Conservation (phyloP, 139 green algal species). For the Tetradesmus obliquus region DNA sequence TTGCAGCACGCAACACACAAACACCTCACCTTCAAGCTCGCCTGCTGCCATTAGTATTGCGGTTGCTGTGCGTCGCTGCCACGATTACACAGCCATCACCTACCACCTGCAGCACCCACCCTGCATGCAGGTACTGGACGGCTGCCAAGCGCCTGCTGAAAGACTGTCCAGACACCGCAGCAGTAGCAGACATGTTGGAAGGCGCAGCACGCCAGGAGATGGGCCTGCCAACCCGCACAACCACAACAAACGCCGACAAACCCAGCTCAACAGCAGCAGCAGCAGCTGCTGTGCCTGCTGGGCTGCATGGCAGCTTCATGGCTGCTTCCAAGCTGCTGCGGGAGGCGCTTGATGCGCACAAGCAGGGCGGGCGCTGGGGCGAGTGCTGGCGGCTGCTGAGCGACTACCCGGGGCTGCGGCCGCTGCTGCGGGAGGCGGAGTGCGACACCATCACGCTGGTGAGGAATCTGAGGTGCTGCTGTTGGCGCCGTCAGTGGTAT, state of each 20-base stretch:
- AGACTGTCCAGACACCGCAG: neutral
- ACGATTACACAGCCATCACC: too few species aligned
- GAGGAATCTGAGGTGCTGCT: neutral
- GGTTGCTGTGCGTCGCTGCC: too few species aligned
- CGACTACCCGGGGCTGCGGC: conserved; percentile 22
- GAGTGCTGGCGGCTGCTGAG: conserved; percentile 32
- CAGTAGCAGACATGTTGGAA: conserved; percentile 28
- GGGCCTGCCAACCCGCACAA: neutral
- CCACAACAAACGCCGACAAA: neutral
- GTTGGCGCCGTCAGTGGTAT: too few species aligned
- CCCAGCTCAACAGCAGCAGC: neutral
- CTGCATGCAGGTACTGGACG: neutral
- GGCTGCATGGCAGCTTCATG: conserved; percentile 32
- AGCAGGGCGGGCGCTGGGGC: neutral
- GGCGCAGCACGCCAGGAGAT: conserved; percentile 28
- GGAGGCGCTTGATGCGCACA: conserved; percentile 18
- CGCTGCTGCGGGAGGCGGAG: neutral
- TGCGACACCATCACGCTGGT: conserved; percentile 4
- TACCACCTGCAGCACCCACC: too few species aligned
- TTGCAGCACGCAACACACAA: too few species aligned
- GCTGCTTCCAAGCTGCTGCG: conserved; percentile 8
- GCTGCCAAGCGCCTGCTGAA: neutral
- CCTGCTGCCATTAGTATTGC: too few species aligned
- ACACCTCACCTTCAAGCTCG: too few species aligned
- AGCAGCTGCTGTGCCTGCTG: neutral